phyloP scores from a whole-genome alignment of 2,329 filamentous ascomycete species.

The Scytalidium sp. region DNA sequence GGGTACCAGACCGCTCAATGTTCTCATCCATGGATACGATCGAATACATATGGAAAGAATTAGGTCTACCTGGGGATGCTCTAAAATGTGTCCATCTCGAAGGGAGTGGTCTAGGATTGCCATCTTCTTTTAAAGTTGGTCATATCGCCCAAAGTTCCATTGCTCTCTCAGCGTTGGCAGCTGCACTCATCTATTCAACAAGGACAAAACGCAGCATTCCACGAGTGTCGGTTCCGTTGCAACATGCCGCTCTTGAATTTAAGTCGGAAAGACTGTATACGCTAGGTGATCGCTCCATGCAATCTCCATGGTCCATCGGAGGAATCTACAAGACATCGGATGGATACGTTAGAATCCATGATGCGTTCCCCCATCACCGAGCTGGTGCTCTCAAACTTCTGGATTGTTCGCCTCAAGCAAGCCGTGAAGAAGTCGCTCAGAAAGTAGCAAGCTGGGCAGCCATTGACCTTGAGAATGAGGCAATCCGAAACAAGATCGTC shows the following conservation, averaged over 20 bases:
- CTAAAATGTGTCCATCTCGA: not conserved
- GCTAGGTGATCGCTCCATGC: constrained; percentile 33
- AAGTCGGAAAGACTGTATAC: constrained; percentile 48
- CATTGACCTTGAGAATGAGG: constrained; percentile 45
- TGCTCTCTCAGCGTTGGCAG: constrained; percentile 45
- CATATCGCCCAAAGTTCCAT: constrained; percentile 51
- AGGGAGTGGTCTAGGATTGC: constrained; percentile 21
- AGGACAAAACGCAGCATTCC: constrained; percentile 30
- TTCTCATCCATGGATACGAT: not conserved
- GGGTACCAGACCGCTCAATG: not conserved
- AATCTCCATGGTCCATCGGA: constrained; percentile 37
- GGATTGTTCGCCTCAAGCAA: constrained; percentile 30
- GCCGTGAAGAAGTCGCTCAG: constrained; percentile 35
- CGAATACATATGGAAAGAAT: not conserved
- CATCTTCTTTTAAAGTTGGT: constrained; percentile 53
- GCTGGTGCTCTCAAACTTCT: constrained; percentile 41
- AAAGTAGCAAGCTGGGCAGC: constrained; percentile 38
- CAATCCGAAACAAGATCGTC: constrained; percentile 35
- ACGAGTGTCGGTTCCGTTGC: constrained; percentile 37
- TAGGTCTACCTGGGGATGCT: not conserved
- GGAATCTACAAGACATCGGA: constrained; percentile 49
- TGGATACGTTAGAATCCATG: constrained; percentile 53
- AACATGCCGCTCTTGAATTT: constrained; percentile 50
- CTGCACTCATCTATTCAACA: constrained; percentile 41
- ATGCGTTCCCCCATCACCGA: constrained; percentile 49